These are phyloP conservation scores for Periconia sp. DNA, from an alignment of 2,329 filamentous ascomycete genomes.

Conservation along the genomic window DNA sequence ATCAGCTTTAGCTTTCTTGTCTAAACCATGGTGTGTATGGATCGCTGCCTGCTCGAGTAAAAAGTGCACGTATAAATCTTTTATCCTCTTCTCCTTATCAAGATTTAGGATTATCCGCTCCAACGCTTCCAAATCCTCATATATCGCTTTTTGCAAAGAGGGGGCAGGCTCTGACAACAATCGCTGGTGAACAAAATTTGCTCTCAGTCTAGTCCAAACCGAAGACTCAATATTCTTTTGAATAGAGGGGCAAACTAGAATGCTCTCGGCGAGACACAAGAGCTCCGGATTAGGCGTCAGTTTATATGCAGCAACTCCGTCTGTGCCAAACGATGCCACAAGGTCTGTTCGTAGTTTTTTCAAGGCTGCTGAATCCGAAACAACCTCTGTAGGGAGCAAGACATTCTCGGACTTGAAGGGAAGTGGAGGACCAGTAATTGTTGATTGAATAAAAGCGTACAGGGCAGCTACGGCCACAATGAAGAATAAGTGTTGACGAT, in stretches of 20 bases:
- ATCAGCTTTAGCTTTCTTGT: constrained; percentile 71
- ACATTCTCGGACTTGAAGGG: constrained; percentile 55
- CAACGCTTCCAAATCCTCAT: constrained; percentile 60
- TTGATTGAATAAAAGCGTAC: constrained; percentile 80
- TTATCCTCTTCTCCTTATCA: constrained; percentile 17
- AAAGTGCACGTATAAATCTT: constrained; percentile 60
- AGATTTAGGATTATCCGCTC: constrained; percentile 45
- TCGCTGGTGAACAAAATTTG: constrained; percentile 73
- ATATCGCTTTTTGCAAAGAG: constrained; percentile 62
- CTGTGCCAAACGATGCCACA: constrained; percentile 70
- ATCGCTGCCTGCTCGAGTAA: constrained; percentile 81
- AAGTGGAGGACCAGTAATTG: constrained; percentile 85
- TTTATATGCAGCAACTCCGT: constrained; percentile 84
- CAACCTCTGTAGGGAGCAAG: constrained; percentile 54
- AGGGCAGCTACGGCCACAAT: constrained; percentile 69
- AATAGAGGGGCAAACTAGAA: constrained; percentile 54
- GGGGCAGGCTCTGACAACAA: constrained; percentile 65
- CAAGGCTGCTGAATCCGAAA: constrained; percentile 35
- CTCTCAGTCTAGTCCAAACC: constrained; percentile 68
- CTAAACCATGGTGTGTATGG: constrained; percentile 80
- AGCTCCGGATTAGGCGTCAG: constrained; percentile 83
- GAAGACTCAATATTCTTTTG: constrained; percentile 49
- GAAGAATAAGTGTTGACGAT: constrained; percentile 48
- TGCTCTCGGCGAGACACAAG: constrained; percentile 71
- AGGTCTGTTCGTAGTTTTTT: constrained; percentile 55